Evolutionary conservation across 202 grass and related monocot genomes (phyloP).

Genomic region (Carex sylvatica): DNA sequence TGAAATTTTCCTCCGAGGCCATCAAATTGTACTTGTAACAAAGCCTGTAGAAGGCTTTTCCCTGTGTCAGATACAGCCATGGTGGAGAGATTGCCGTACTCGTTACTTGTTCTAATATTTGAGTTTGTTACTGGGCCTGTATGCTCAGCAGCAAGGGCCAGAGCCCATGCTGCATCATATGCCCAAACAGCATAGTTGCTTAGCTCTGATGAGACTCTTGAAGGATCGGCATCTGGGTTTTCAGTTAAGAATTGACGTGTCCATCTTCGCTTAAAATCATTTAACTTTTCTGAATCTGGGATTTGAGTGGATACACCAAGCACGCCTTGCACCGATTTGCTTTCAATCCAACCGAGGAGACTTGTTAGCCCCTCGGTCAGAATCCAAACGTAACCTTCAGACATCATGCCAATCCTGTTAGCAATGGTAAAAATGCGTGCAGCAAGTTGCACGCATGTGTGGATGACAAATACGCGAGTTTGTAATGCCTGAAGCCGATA

Average conservation of each 20-base stretch:
- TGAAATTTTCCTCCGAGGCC: constrained; percentile 25
- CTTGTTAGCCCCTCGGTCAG: constrained; percentile 30
- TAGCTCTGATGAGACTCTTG: constrained; percentile 3
- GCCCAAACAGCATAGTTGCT: constrained; percentile 38
- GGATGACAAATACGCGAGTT: constrained; percentile 48
- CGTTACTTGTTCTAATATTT: background rate
- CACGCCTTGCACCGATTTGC: constrained; percentile 37
- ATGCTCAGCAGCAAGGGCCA: constrained; percentile 39
- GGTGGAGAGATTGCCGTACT: background rate
- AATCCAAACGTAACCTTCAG: constrained; percentile 46
- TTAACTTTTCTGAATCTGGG: constrained; percentile 24
- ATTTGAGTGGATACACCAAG: constrained; percentile 34
- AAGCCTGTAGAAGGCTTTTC: background rate
- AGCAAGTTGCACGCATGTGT: constrained; percentile 22
- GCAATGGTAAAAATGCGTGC: constrained; percentile 33
- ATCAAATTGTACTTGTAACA: constrained; percentile 10
- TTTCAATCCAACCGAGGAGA: constrained; percentile 18
- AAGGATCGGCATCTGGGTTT: constrained; percentile 30
- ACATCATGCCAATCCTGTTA: constrained; percentile 50
- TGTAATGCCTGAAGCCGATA: constrained; percentile 48
- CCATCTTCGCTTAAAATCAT: constrained; percentile 28
- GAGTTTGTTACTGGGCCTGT: background rate
- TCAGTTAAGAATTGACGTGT: constrained; percentile 33
- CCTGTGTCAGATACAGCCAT: constrained; percentile 16
- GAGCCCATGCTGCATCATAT: constrained; percentile 50